Evolutionary conservation across 805 yeast species (phyloP).

Genomic region (Wickerhamomyces chambardii): DNA sequence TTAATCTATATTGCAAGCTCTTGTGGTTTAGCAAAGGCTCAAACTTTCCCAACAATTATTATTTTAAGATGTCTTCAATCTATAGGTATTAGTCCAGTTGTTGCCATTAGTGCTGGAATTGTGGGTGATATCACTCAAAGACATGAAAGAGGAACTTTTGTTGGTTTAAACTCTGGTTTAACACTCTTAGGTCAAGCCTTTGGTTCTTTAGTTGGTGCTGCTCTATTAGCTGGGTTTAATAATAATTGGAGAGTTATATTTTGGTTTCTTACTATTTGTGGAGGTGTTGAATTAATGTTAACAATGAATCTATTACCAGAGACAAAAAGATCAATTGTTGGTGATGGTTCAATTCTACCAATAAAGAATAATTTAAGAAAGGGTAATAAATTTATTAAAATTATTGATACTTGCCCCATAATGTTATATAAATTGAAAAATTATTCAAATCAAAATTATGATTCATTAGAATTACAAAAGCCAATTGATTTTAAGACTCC

Average conservation of each 20-base stretch:
- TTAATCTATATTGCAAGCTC: slow-evolving; percentile 49
- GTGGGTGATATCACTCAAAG: slow-evolving; percentile 67
- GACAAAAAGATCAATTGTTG: slow-evolving; percentile 63
- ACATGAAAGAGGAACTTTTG: slow-evolving; percentile 59
- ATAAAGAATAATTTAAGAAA: slow-evolving; percentile 18
- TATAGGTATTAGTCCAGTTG: slow-evolving; percentile 65
- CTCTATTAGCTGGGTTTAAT: slow-evolving; percentile 26
- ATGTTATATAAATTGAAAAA: slow-evolving; percentile 10
- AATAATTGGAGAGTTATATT: slow-evolving; percentile 70
- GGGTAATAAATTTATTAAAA: slow-evolving; percentile 7
- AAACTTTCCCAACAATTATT: slow-evolving; percentile 51
- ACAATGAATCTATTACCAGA: slow-evolving; percentile 52
- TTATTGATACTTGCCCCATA: slow-evolving; percentile 1
- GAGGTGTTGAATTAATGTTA: slow-evolving; percentile 32
- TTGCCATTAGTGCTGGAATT: slow-evolving; percentile 61
- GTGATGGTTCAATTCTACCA: slow-evolving; percentile 64
- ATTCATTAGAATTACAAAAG: slow-evolving; percentile 16
- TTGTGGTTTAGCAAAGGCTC: slow-evolving; percentile 53
- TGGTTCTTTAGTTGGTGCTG: slow-evolving; percentile 63
- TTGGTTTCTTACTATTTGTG: slow-evolving; percentile 64
- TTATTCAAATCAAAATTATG: slow-evolving; percentile 19
- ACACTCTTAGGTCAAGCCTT: slow-evolving; percentile 67
- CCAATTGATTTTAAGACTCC: slow-evolving; percentile 25
- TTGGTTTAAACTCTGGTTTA: slow-evolving; percentile 58
- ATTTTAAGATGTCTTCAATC: slow-evolving; percentile 72